These are phyloP conservation scores for Phalaenopsis hybrid DNA, from an alignment of 116 monocot species.

Conservation along the genomic window DNA sequence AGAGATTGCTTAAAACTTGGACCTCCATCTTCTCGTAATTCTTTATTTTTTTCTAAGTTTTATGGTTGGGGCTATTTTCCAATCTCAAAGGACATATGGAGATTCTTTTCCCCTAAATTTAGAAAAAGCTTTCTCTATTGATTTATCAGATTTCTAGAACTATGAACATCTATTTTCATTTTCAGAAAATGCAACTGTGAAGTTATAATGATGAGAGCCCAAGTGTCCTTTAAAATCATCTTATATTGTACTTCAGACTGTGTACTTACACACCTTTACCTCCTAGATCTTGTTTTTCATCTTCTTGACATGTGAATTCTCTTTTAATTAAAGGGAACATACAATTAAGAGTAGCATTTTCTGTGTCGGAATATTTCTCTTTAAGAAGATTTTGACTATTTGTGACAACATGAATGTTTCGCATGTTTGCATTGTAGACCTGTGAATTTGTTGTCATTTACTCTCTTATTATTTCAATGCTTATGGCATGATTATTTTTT, in stretches of 20 bases:
- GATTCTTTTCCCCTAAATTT: too few relatives aligned
- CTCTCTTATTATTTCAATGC: background rate
- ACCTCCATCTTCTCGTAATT: too few relatives aligned
- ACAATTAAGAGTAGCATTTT: background rate
- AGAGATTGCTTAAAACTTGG: background rate
- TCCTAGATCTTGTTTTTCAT: background rate
- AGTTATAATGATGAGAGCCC: background rate
- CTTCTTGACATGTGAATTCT: background rate
- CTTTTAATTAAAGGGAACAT: background rate
- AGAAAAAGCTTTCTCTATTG: background rate
- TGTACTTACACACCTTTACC: too few relatives aligned
- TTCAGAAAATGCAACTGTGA: background rate
- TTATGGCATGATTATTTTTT: conserved; percentile 2
- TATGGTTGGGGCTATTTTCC: background rate
- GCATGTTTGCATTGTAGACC: background rate
- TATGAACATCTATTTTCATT: background rate
- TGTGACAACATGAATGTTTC: background rate
- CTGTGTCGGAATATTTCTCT: background rate
- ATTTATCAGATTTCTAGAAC: background rate
- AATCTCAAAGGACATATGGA: background rate
- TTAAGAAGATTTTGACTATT: background rate
- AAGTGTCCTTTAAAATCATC: background rate
- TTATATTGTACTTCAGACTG: background rate
- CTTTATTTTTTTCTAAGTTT: too few relatives aligned
- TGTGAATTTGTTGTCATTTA: background rate